Percentiles rank a stretch among this genome's conserved stretches.
phyloP scores from a whole-genome alignment of 441 rosid genomes.

The Gossypium davidsonii region DNA sequence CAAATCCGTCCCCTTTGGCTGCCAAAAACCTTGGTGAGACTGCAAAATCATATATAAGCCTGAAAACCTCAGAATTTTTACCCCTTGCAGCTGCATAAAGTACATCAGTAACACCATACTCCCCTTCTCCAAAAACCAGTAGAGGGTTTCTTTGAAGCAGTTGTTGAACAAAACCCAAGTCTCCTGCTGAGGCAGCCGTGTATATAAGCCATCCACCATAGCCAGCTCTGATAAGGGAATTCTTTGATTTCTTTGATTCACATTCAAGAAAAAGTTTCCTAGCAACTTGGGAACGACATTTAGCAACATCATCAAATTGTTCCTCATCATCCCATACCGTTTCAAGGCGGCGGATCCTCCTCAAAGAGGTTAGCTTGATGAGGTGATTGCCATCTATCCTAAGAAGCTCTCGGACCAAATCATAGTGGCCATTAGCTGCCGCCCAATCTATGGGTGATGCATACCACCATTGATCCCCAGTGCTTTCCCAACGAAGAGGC shows the following conservation, averaged over 20 bases:
- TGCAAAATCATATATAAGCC: slow-evolving; percentile 57
- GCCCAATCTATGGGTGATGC: slow-evolving; percentile 90
- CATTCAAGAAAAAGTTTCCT: slow-evolving; percentile 55
- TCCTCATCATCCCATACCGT: slow-evolving; percentile 84
- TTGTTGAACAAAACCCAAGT: slow-evolving; percentile 47
- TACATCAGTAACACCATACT: slow-evolving; percentile 76
- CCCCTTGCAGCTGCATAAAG: slow-evolving; percentile 84
- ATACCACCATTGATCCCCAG: slow-evolving; percentile 94
- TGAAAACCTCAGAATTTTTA: slow-evolving; percentile 50
- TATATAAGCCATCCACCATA: slow-evolving; percentile 89
- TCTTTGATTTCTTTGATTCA: slow-evolving; percentile 37
- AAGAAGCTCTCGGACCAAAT: slow-evolving; percentile 74
- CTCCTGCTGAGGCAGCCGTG: slow-evolving; percentile 88
- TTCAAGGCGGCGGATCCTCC: slow-evolving; percentile 84
- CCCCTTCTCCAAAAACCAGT: slow-evolving; percentile 86
- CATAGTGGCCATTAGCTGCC: slow-evolving; percentile 81
- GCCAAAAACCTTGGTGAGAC: slow-evolving; percentile 60
- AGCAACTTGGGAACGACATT: slow-evolving; percentile 63
- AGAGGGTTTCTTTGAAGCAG: slow-evolving; percentile 64
- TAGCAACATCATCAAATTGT: slow-evolving; percentile 61
- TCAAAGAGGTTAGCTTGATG: slow-evolving; percentile 77
- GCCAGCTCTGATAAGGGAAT: slow-evolving; percentile 57
- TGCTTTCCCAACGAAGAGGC: slow-evolving; percentile 93
- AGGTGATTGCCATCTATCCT: slow-evolving; percentile 74
- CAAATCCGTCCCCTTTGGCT: slow-evolving; percentile 36